Evolutionary conservation across 306 rosid species (phyloP), one percentile per base, ranked within the genome.

Genomic region (Rosa multiflora): DNA sequence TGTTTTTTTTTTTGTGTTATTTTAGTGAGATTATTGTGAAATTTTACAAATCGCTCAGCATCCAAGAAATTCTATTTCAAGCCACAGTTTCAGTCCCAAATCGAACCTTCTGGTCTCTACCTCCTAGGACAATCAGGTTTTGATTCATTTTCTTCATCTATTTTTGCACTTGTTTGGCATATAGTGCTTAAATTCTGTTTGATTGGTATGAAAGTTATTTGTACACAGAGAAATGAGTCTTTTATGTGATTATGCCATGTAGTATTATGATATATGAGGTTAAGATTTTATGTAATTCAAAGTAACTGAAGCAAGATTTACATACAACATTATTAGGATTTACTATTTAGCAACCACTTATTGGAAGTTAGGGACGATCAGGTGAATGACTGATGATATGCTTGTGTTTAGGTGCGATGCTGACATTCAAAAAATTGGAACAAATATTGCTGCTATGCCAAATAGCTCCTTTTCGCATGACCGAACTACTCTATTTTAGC

Each of bases 61-160:
- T 58, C 93, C 98, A 1, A 66, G 76, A 64, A 97, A 93, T 84
- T 91, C 96, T 12, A 44, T 93, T 48, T 90, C 91, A 11, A 88
- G 93, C 81, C 86, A 91, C 55, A 32, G 83, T 79, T 94, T 91
- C 86, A 90, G 89, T 86, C 88, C 98, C 0, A 94, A 91, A 83
- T 90, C 91, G 70, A 91, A 91, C 83, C 86, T 82, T 80, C 89
- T 93, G 73, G 82, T 93, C 8, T 92, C 98, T 17, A 86, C 92
- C 35, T 93, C 97, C 43, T 93, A 97, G 98, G 97, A 93, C 72
- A 93, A 89, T 64, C 97, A 93, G 93, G 94, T 93, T 52, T 20
- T 2, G 74, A 14, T 52, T 12, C 71, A 26, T 5, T 10, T 75
- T 59, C 18, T 52, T 21, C 26, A 26, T 1, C 21, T 10, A 32